phyloP scores from a whole-genome alignment of 192 early-diverging fungal genomes.

The Geosiphon pyriformis region DNA sequence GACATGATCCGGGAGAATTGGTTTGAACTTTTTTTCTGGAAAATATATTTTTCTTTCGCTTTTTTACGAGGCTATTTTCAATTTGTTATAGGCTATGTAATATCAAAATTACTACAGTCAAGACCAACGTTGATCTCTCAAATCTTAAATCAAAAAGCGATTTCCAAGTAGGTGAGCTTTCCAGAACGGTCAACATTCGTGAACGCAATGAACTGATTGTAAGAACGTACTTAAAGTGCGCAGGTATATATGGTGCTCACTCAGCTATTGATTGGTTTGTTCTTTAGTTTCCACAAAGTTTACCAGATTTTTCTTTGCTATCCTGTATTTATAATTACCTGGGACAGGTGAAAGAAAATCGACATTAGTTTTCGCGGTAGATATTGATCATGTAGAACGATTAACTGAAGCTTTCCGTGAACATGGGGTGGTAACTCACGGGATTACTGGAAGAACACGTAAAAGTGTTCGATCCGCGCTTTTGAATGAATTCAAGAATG shows the following conservation, averaged over 20 bases:
- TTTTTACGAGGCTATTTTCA: too few relatives aligned
- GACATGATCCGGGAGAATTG: slow-evolving; percentile 83
- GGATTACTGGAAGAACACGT: slow-evolving; percentile 53
- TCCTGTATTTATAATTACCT: background rate
- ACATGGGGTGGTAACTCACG: slow-evolving; percentile 44
- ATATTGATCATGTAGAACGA: slow-evolving; percentile 66
- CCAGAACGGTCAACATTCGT: slow-evolving; percentile 50
- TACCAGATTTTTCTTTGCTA: background rate
- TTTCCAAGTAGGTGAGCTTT: slow-evolving; percentile 52
- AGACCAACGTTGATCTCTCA: slow-evolving; percentile 53
- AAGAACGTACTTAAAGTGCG: slow-evolving; percentile 53
- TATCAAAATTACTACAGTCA: slow-evolving; percentile 58
- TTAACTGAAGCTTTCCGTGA: slow-evolving; percentile 53
- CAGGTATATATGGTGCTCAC: too few relatives aligned
- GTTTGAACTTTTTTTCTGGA: too few relatives aligned
- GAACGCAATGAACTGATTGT: slow-evolving; percentile 60
- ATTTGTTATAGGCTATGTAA: slow-evolving; percentile 58
- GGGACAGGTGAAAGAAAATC: slow-evolving; percentile 41
- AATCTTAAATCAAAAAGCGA: slow-evolving; percentile 48
- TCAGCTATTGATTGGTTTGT: background rate
- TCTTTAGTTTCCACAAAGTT: background rate
- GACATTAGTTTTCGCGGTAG: slow-evolving; percentile 84
- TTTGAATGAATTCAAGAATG: slow-evolving; percentile 54
- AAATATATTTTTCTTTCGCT: background rate
- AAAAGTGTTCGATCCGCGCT: slow-evolving; percentile 47